Conservation (phyloP, 2,329 filamentous ascomycete species). For the Chaetoscypha palmicola region DNA sequence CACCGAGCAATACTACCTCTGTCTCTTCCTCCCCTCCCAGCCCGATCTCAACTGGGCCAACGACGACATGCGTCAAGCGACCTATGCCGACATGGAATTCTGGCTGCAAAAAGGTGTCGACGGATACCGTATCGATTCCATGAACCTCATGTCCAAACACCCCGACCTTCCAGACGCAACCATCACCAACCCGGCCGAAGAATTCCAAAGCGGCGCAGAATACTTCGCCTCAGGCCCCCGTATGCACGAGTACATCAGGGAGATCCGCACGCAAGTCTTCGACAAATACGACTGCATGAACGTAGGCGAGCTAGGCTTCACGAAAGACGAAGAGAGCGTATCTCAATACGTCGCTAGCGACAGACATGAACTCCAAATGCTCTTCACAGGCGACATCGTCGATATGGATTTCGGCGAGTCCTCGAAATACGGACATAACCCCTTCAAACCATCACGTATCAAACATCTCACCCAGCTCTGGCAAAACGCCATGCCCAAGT, state of each 20-base stretch:
- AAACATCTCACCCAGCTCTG: not conserved
- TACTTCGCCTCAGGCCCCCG: slow-evolving; percentile 59
- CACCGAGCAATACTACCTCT: slow-evolving; percentile 68
- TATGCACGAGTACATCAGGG: slow-evolving; percentile 58
- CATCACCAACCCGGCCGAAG: slow-evolving; percentile 38
- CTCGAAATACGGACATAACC: not conserved
- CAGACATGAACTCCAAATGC: not conserved
- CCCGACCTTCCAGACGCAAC: slow-evolving; percentile 51
- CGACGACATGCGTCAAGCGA: slow-evolving; percentile 55
- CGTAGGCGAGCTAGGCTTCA: slow-evolving; percentile 52
- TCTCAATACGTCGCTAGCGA: not conserved
- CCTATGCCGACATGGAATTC: slow-evolving; percentile 67
- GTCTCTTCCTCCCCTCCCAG: slow-evolving; percentile 67
- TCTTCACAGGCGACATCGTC: slow-evolving; percentile 1
- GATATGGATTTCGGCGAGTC: slow-evolving; percentile 2
- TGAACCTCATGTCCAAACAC: slow-evolving; percentile 64
- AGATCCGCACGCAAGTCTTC: slow-evolving; percentile 53
- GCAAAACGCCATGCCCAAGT: not conserved
- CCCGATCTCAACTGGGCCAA: slow-evolving; percentile 83
- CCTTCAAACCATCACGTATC: not conserved
- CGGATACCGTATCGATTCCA: slow-evolving; percentile 66
- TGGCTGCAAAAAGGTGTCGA: slow-evolving; percentile 69
- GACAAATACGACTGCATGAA: slow-evolving; percentile 56
- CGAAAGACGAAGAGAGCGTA: not conserved
- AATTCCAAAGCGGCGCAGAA: slow-evolving; percentile 42